Base-by-base conservation (phyloP, 2,329 filamentous ascomycete genomes). In the Ilyonectria sp. region DNA sequence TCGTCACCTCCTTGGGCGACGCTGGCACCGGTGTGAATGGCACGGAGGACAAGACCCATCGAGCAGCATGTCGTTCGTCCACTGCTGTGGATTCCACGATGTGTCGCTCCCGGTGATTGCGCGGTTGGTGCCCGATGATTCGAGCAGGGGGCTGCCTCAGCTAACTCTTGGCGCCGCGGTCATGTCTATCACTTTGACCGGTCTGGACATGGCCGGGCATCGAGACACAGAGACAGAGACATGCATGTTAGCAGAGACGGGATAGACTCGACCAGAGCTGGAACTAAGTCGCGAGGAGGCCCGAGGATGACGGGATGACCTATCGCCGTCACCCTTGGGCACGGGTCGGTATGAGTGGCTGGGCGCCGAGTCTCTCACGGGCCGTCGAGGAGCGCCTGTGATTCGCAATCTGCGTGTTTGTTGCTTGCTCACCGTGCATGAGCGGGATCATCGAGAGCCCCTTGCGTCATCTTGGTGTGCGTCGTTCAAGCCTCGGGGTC, bases 311-410 rank as follows among this genome's bases (percentile, higher is more conserved):
- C 10, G 26, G 17, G 50, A 13, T 13, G 26, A 17, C 23, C 49
- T 19, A 44, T 47, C 47, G 29, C 19, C 37, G 43, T 17, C 33
- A 19, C 15, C 8, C 46, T 15, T 19, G 29, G 26, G 60, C 60
- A 56, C 52, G 62, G 40, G 53, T 43, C 33, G 40, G 49, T 31
- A 21, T 60, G 55, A 59, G 46, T 63, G 49, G 55, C 43, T 63
- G 60, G 59, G 31, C 35, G 49, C 19, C 44, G 53, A 56, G 33
- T 35, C 10, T 31, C 19, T 26, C 35, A 19, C 33, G 58, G 35
- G 58, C 19, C 13, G 33, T 19, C n/a, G 35, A 15, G n/a, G n/a
- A 43, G 21, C 35, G 43, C 17, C 26, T 37, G 40, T 53, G 50
- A 53, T 35, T 53, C 29, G 31, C n/a, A 19, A 33, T 21, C 11